phyloP scores from a whole-genome alignment of 2,329 filamentous ascomycete species.

The Samsoniella hepiali region DNA sequence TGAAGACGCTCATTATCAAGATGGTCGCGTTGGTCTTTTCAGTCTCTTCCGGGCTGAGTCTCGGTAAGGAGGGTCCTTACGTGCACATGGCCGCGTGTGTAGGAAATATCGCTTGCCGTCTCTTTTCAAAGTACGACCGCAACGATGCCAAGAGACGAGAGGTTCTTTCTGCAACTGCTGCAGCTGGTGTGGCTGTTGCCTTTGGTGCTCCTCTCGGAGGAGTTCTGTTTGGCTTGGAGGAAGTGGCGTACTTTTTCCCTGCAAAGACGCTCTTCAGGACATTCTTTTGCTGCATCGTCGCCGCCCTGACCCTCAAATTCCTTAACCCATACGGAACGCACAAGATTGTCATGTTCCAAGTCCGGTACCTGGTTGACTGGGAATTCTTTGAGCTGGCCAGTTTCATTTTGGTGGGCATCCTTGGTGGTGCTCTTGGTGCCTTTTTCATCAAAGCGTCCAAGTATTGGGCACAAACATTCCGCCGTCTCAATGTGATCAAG shows the following conservation, averaged over 20 bases:
- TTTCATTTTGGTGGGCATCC: constrained; percentile 80
- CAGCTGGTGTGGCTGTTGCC: constrained; percentile 87
- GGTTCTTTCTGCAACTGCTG: constrained; percentile 87
- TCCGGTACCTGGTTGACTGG: constrained; percentile 89
- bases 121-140: constrained; percentile 90
- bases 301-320: constrained; percentile 88
- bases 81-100: constrained; percentile 97
- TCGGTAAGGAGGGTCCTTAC: constrained; percentile 93
- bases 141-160: constrained; percentile 95
- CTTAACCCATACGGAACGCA: constrained; percentile 92
- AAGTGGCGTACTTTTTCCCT: constrained; percentile 96
- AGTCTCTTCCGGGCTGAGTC: constrained; percentile 85
- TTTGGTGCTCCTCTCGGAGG: constrained; percentile 87
- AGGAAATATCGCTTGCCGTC: constrained; percentile 88
- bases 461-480: constrained; percentile 85
- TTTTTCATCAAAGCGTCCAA: constrained; percentile 95
- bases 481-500: constrained; percentile 77
- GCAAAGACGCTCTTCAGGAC: constrained; percentile 96
- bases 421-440: constrained; percentile 82
- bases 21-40: constrained; percentile 78
- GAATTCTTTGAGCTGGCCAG: constrained; percentile 83
- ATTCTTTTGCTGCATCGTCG: constrained; percentile 96
- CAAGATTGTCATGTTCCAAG: constrained; percentile 96
- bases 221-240: constrained; percentile 89
- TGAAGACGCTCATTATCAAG: constrained; percentile 84